phyloP scores from a whole-genome alignment of 2,329 filamentous ascomycete genomes.

The Aureobasidium sp. region DNA sequence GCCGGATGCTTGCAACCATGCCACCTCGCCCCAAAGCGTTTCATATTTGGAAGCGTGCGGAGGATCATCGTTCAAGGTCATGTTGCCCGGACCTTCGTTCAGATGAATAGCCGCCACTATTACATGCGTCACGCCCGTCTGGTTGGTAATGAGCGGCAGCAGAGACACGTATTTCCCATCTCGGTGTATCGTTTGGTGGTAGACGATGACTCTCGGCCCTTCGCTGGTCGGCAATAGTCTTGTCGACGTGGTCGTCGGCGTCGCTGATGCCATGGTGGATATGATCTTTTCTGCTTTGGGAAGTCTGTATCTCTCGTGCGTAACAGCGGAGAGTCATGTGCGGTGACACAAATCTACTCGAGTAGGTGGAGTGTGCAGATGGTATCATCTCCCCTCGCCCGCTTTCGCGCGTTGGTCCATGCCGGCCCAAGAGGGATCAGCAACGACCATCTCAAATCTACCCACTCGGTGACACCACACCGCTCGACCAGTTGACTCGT shows the following conservation, averaged over 20 bases:
- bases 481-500: conserved; percentile 1
- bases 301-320: neutral
- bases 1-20: conserved; percentile 62
- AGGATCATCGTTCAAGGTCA: conserved; percentile 74
- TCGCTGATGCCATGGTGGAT: neutral
- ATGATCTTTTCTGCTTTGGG: neutral
- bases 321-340: conserved; percentile 9
- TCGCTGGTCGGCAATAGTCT: conserved; percentile 18
- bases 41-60: conserved; percentile 60
- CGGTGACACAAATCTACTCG: neutral
- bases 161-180: conserved; percentile 51
- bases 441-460: conserved; percentile 2
- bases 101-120: conserved; percentile 84
- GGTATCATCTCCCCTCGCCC: neutral
- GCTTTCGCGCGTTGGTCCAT: conserved; percentile 1
- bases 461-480: neutral
- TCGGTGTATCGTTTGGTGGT: conserved; percentile 60
- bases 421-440: neutral
- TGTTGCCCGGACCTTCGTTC: conserved; percentile 57
- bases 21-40: conserved; percentile 72
- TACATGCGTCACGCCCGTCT: conserved; percentile 67
- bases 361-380: neutral
- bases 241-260: neutral
- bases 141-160: conserved; percentile 52
- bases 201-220: conserved; percentile 45